A percentile compares a stretch with the other conserved stretches of the same genome.
Evolutionary conservation across 2,329 filamentous ascomycete species (phyloP).

Genomic region (Colletotrichum graminicola): DNA sequence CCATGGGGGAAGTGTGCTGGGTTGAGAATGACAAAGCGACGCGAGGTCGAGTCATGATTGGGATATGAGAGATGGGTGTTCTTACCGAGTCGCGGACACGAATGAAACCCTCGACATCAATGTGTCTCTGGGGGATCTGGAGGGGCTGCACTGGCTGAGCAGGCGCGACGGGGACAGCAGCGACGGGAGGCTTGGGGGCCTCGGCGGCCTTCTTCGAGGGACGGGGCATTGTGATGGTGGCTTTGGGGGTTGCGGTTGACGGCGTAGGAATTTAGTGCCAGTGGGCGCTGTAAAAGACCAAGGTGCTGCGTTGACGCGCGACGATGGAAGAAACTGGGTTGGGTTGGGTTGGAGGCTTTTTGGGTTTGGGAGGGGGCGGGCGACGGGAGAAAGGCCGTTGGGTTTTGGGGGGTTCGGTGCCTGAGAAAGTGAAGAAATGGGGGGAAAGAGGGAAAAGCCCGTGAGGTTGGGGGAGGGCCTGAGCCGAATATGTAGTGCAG

Average conservation of each 20-base stretch:
- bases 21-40: neutral
- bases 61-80: constrained; percentile 17
- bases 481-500: constrained; percentile 41
- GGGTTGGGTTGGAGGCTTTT: constrained; percentile 43
- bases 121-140: constrained; percentile 50
- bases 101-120: constrained; percentile 82
- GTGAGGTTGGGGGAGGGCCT: constrained; percentile 44
- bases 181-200: constrained; percentile 52
- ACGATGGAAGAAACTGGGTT: constrained; percentile 42
- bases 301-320: constrained; percentile 32
- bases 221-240: constrained; percentile 57
- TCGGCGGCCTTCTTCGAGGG: constrained; percentile 58
- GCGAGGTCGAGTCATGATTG: neutral
- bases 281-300: constrained; percentile 33
- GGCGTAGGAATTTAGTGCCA: constrained; percentile 13
- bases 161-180: constrained; percentile 50
- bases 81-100: constrained; percentile 86
- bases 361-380: constrained; percentile 36
- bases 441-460: constrained; percentile 44
- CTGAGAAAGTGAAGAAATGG: constrained; percentile 39
- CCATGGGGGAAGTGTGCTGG: neutral
- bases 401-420: constrained; percentile 33
- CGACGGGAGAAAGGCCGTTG: constrained; percentile 45
- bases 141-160: constrained; percentile 49
- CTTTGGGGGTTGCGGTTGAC: constrained; percentile 42